Base-by-base conservation (phyloP, 495 filamentous ascomycete genomes). In the Echria macrotheca region DNA sequence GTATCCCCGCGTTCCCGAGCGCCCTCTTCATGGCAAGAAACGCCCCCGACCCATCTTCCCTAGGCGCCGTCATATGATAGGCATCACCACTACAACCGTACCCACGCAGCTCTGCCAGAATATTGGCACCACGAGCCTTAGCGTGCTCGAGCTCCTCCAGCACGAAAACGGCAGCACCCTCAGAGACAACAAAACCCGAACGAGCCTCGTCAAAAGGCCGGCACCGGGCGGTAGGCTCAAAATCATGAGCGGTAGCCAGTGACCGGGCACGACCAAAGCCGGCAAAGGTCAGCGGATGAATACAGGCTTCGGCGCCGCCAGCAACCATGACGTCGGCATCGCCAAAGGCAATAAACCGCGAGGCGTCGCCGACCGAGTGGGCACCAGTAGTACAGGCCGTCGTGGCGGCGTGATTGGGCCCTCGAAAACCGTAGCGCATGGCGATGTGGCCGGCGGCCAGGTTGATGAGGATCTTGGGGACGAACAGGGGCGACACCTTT, bases 321-420 rank as follows among this genome's bases (percentile, higher is more conserved):
- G 93, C 90, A 10, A 98, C 70, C 90, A 98, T 96, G 19, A 97
- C 82, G 60, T 95, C 79, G 18, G 91, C 91, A 60, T 96, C 91
- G 23, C 89, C 89, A 67, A 79, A 86, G 22, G 86, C 81, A 55
- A 98, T 95, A 60, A 96, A 89, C 8, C 91, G 82, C 33, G 85
- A 80, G 26, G 93, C 93, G 60, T 98, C 93, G 23, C 91, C 91
- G 49, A 98, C 83, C 5, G 90, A 86, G 71, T 98, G 91, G 6
- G 90, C 89, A 2, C 91, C 91, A 1, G 93, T 96, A 0, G 93
- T 96, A 56, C 93, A 98, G 39, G 93, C 93, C 18, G 93, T 96
- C 4, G 90, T 95, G 39, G 80, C 87, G 11, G 91, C 77, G 67
- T 95, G 90, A 54, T 93, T 95, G 2, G 93, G 93, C 2, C 93